phyloP scores from a whole-genome alignment of 2,329 filamentous ascomycete species.

The Scedosporium dehoogii region DNA sequence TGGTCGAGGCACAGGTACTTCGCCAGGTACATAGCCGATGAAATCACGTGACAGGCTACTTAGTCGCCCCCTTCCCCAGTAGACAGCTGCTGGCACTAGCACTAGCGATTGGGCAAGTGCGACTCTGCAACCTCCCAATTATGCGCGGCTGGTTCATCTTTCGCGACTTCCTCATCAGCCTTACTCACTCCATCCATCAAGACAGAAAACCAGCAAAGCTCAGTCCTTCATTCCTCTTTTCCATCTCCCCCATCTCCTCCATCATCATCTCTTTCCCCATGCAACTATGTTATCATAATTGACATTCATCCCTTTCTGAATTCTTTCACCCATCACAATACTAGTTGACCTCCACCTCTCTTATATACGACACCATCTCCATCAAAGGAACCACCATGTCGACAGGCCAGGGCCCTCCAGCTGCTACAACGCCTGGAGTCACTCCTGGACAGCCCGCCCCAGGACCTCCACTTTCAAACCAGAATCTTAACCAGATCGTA shows the following conservation, averaged over 20 bases:
- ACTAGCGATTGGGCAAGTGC: background rate
- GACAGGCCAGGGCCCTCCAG: slow-evolving; percentile 22
- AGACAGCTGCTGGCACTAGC: background rate
- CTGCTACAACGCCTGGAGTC: slow-evolving; percentile 12
- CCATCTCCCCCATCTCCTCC: background rate
- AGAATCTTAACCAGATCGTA: slow-evolving; percentile 94
- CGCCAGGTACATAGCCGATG: background rate
- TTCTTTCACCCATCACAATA: background rate
- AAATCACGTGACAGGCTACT: background rate
- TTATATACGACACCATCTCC: slow-evolving; percentile 10
- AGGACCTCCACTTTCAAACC: slow-evolving; percentile 55
- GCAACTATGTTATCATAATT: too few species aligned
- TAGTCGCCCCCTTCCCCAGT: background rate
- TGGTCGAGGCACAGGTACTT: background rate
- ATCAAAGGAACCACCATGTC: slow-evolving; percentile 19
- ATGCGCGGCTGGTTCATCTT: background rate
- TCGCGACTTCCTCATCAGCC: background rate
- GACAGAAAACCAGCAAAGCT: background rate
- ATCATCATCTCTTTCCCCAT: background rate
- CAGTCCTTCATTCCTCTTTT: background rate
- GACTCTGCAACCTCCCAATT: background rate
- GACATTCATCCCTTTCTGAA: background rate
- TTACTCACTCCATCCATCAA: background rate
- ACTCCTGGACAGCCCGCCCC: slow-evolving; percentile 21
- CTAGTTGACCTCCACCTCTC: background rate